A percentile compares a stretch with the other conserved stretches of the same genome.
phyloP scores from a whole-genome alignment of 768 basidiomycete genomes.

The Boletus rubescentipes region DNA sequence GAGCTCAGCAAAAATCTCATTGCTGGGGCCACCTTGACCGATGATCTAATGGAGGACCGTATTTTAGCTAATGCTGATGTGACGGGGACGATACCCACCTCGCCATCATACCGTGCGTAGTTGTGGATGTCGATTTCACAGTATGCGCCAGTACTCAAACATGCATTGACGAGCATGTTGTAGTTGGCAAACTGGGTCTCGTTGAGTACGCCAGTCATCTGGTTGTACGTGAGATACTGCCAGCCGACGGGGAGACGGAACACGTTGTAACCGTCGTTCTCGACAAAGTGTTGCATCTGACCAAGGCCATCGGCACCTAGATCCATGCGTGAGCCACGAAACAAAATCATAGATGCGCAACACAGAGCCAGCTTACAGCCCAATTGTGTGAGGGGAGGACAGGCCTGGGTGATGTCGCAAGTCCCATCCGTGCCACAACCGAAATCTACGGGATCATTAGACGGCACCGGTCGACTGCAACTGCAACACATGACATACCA shows the following conservation, averaged over 20 bases:
- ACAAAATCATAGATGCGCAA: neutral
- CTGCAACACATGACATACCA: slow-evolving; percentile 19
- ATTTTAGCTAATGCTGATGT: neutral
- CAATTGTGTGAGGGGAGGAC: slow-evolving; percentile 46
- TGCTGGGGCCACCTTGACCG: slow-evolving; percentile 60
- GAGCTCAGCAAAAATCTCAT: slow-evolving; percentile 50
- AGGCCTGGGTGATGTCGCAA: slow-evolving; percentile 39
- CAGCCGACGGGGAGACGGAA: slow-evolving; percentile 63
- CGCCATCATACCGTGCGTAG: slow-evolving; percentile 55
- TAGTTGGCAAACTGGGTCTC: slow-evolving; percentile 47
- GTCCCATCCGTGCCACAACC: slow-evolving; percentile 47
- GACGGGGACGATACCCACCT: slow-evolving; percentile 23
- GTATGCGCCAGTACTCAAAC: slow-evolving; percentile 47
- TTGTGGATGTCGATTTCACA: slow-evolving; percentile 63
- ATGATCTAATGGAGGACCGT: slow-evolving; percentile 41
- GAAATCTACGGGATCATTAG: slow-evolving; percentile 35
- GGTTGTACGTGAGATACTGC: slow-evolving; percentile 49
- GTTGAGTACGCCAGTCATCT: slow-evolving; percentile 41
- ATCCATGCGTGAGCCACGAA: neutral
- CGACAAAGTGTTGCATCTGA: slow-evolving; percentile 64
- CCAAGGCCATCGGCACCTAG: slow-evolving; percentile 27
- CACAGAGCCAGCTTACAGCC: slow-evolving; percentile 31
- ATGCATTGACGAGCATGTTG: slow-evolving; percentile 42
- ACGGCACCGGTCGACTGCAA: neutral
- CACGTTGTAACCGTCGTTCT: slow-evolving; percentile 51